phyloP scores from a whole-genome alignment of 2,329 filamentous ascomycete species.

The Raffaelea ambrosiae region DNA sequence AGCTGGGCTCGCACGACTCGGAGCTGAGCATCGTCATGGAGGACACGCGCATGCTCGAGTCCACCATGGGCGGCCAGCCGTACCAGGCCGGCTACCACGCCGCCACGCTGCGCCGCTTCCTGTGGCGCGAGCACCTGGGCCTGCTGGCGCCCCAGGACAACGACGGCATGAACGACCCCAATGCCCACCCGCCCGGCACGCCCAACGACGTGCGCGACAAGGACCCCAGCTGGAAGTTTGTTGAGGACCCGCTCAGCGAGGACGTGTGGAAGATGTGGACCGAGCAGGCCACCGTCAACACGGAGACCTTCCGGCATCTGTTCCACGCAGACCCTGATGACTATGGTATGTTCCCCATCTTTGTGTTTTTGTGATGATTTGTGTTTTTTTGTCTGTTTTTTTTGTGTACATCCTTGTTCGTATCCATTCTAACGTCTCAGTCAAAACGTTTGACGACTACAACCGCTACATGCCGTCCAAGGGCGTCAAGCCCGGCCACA shows the following conservation, averaged over 20 bases:
- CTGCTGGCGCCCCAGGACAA: slow-evolving; percentile 67
- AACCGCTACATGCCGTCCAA: slow-evolving; percentile 65
- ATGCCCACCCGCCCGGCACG: slow-evolving; percentile 65
- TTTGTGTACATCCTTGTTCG: neutral
- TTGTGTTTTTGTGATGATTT: neutral
- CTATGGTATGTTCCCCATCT: slow-evolving; percentile 48
- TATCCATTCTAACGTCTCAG: slow-evolving; percentile 23
- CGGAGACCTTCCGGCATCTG: slow-evolving; percentile 64
- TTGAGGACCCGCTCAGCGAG: slow-evolving; percentile 62
- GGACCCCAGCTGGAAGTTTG: slow-evolving; percentile 55
- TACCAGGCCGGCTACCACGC: slow-evolving; percentile 71
- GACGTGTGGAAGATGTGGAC: slow-evolving; percentile 65
- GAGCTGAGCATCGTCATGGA: slow-evolving; percentile 88
- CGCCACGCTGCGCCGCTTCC: slow-evolving; percentile 68
- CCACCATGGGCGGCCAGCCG: slow-evolving; percentile 68
- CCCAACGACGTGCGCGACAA: slow-evolving; percentile 55
- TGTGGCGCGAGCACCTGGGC: slow-evolving; percentile 89
- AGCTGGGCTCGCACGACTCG: slow-evolving; percentile 81
- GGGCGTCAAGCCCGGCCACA: slow-evolving; percentile 71
- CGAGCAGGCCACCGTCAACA: slow-evolving; percentile 59
- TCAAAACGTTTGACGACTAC: slow-evolving; percentile 87
- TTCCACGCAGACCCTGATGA: slow-evolving; percentile 90
- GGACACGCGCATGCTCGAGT: slow-evolving; percentile 63
- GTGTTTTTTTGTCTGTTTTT: neutral
- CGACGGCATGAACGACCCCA: slow-evolving; percentile 59